Conservation (phyloP, 2,329 filamentous ascomycete genomes). For the Aspergillus flavus region DNA sequence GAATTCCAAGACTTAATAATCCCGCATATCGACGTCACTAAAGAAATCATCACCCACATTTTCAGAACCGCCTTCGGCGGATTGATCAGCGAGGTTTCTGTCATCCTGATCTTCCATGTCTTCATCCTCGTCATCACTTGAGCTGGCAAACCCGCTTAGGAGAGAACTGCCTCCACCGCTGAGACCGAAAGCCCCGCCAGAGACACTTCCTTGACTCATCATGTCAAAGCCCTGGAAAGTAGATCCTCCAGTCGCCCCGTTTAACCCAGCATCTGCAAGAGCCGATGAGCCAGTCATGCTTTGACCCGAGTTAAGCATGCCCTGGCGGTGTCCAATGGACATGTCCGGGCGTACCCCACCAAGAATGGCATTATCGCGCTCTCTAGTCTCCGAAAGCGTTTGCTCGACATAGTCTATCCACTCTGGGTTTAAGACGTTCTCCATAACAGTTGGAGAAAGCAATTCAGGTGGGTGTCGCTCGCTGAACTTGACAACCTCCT, state of each 20-base stretch:
- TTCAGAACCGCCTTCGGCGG: constrained; percentile 57
- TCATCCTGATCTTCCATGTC: constrained; percentile 75
- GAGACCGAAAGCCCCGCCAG: constrained; percentile 72
- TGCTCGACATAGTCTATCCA: constrained; percentile 97
- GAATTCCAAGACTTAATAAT: constrained; percentile 46
- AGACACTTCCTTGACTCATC: constrained; percentile 65
- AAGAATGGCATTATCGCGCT: constrained; percentile 96
- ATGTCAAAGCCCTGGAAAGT: constrained; percentile 66
- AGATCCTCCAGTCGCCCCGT: constrained; percentile 59
- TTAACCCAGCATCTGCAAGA: constrained; percentile 78
- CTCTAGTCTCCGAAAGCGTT: constrained; percentile 86
- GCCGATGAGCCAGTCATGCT: constrained; percentile 66
- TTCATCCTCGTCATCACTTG: constrained; percentile 94
- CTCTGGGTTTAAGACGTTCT: constrained; percentile 83
- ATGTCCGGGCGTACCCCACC: constrained; percentile 93
- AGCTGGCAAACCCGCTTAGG: constrained; percentile 89
- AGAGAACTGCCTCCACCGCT: constrained; percentile 67
- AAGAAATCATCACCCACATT: constrained; percentile 68
- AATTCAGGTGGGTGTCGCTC: constrained; percentile 89
- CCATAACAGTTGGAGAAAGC: constrained; percentile 78
- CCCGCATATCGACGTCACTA: constrained; percentile 64
- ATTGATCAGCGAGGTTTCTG: constrained; percentile 39
- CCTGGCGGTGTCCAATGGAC: constrained; percentile 75
- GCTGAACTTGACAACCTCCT: constrained; percentile 98
- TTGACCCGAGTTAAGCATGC: constrained; percentile 62